phyloP scores from a whole-genome alignment of 176 grass and related monocot species.

The Typha latifolia region DNA sequence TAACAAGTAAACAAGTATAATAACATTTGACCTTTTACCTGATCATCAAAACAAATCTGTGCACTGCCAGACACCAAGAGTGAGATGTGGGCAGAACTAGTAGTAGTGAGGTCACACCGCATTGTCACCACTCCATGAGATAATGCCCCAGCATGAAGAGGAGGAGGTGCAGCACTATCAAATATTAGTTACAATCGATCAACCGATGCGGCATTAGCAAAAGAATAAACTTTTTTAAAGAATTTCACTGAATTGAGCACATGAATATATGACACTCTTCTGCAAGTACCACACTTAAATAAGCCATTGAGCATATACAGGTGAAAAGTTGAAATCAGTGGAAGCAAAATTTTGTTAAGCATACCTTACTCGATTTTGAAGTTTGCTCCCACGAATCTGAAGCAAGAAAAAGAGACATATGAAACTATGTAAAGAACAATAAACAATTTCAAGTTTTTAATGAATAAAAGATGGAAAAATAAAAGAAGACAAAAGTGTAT shows the following conservation, averaged over 20 bases:
- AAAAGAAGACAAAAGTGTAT: not conserved
- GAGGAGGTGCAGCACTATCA: constrained; percentile 77
- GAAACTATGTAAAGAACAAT: constrained; percentile 9
- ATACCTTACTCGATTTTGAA: constrained; percentile 94
- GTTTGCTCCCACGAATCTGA: constrained; percentile 94
- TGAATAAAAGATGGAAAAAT: constrained; percentile 1
- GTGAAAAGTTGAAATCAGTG: not conserved
- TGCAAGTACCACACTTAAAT: not conserved
- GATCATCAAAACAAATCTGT: constrained; percentile 98
- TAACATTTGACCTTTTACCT: constrained; percentile 26
- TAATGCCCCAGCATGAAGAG: constrained; percentile 72
- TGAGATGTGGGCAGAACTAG: constrained; percentile 86
- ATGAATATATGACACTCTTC: not conserved
- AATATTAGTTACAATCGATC: constrained; percentile 8
- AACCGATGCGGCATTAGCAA: constrained; percentile 6
- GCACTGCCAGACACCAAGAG: constrained; percentile 90
- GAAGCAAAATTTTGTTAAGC: constrained; percentile 9
- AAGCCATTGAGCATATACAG: constrained; percentile 14
- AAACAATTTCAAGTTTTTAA: constrained; percentile 1
- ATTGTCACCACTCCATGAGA: constrained; percentile 96
- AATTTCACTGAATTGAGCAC: constrained; percentile 2
- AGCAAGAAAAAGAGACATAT: constrained; percentile 18
- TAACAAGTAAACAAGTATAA: not conserved
- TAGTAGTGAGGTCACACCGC: constrained; percentile 87
- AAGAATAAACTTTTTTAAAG: constrained; percentile 10